Conservation (phyloP, 331 rosid species). For the Malus hybrid region DNA sequence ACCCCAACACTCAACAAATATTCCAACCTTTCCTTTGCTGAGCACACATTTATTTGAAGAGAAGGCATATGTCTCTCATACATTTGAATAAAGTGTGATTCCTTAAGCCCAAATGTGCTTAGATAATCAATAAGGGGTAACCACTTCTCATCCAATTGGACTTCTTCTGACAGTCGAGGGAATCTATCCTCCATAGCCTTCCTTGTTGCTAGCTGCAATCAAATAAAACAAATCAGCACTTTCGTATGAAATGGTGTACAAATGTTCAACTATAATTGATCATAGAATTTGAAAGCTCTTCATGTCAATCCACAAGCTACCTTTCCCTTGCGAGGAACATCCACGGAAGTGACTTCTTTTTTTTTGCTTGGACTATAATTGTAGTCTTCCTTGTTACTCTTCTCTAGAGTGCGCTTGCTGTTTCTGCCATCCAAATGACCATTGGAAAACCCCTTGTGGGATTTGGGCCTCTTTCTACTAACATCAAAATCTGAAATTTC, state of each 20-base stretch:
- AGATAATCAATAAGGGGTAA: constrained; percentile 90
- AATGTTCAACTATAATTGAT: background rate
- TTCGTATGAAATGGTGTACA: background rate
- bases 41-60: constrained; percentile 74
- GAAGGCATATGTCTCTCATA: constrained; percentile 90
- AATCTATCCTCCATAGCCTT: constrained; percentile 44
- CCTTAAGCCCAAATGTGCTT: constrained; percentile 79
- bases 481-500: constrained; percentile 42
- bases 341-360: constrained; percentile 25
- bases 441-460: constrained; percentile 11
- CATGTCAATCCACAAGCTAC: constrained; percentile 26
- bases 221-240: constrained; percentile 14
- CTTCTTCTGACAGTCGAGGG: constrained; percentile 67
- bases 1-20: constrained; percentile 89
- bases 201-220: constrained; percentile 41
- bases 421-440: constrained; percentile 13
- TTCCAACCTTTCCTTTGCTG: constrained; percentile 85
- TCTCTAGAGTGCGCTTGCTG: background rate
- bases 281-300: constrained; percentile 1
- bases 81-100: constrained; percentile 86
- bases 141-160: constrained; percentile 67
- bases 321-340: constrained; percentile 38
- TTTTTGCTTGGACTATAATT: constrained; percentile 1
- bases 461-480: constrained; percentile 40
- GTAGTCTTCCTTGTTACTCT: background rate